Evolutionary conservation across 2,329 filamentous ascomycete genomes (phyloP), one percentile per base, ranked within the genome.

Genomic region (Amesomyces nigricolor): DNA sequence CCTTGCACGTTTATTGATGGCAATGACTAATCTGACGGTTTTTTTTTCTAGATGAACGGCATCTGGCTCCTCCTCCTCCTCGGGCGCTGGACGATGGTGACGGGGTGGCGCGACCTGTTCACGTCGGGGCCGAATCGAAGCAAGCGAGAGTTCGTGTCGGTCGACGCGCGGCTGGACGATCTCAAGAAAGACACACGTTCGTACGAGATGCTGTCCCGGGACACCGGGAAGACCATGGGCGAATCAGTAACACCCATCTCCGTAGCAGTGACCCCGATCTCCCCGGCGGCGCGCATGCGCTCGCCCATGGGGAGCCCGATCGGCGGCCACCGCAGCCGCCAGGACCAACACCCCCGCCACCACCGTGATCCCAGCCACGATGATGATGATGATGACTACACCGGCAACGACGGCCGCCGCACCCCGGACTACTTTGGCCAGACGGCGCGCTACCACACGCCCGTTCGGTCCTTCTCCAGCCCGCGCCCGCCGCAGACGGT

Each of bases 141-240:
- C 57, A 82, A 87, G 67, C 82, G 83, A 64, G 92, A 97, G 70
- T 97, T 96, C 65, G 88, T 96, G 61, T 95, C 89, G 39, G 85
- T 88, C 45, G 92, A 96, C 67, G 90, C 91, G 46, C 80, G 81
- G 58, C 72, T 71, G 51, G 68, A 74, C 63, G 78, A 82, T 57
- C 70, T 78, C 57, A 83, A 83, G 61, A 78, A 81, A 69, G 82
- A 85, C 64, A 77, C 76, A 68, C 81, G 83, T 74, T 82, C 85
- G 70, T 91, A 91, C 76, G 88, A 91, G 77, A 91, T 91, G 87
- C 83, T 91, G 64, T 81, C 79, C 63, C 76, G 75, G 70, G 79
- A 80, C 64, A 74, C 75, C 69, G 77, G 74, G 66, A 72, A 70
- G 66, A 70, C 63, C 38, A 65, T 67, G 68, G 69, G 67, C 70